Evolutionary conservation across 1,284 basidiomycete species (phyloP), one percentile per base, ranked within the genome.

Genomic region (Cutaneotrichosporon sp.): DNA sequence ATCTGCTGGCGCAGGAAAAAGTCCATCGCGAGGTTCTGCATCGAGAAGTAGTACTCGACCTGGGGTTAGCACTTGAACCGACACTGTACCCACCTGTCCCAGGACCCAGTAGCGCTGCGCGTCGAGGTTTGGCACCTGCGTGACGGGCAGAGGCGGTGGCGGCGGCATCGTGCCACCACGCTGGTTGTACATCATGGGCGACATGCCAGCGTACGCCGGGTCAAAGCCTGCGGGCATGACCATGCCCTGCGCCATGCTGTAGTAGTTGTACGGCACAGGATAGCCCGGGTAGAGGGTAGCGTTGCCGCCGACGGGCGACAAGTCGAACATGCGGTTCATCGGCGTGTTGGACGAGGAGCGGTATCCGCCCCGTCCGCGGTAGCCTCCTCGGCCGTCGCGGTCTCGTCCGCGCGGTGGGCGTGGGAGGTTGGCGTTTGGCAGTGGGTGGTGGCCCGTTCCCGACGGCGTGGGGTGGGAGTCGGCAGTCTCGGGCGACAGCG

Each of bases 41-140:
- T 80, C 66, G 87, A 88, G 58, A 93, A 79, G 75, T 92, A 93
- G 72, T 90, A 93, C 74, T 93, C 90, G 54, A 92, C 76, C 74
- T 92, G 56, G 13, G 12, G 47, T 58, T 36, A 55, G 54, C 47
- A 22, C n/a, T 23, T 34, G 7, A 30, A 8, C 12, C 9, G 7
- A 2, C 30, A 13, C 3, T 9, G 4, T 37, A 56, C 67, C 61
- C 46, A 72, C 70, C 64, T 77, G 88, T 4, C 83, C 85, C 26
- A 90, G 80, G 23, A 91, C 77, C 65, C 81, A 83, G 64, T 80
- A 84, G 51, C 83, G 73, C 45, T 80, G 81, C 10, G 80, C 73
- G 64, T 90, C 87, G 18, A 87, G 70, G 12, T 79, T 70, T 10
- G 84, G 61, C 14, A 77, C 73, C 36, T 64, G 52, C 2, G 85